phyloP scores from a whole-genome alignment of 306 rosid species.

The Lupinus albus region DNA sequence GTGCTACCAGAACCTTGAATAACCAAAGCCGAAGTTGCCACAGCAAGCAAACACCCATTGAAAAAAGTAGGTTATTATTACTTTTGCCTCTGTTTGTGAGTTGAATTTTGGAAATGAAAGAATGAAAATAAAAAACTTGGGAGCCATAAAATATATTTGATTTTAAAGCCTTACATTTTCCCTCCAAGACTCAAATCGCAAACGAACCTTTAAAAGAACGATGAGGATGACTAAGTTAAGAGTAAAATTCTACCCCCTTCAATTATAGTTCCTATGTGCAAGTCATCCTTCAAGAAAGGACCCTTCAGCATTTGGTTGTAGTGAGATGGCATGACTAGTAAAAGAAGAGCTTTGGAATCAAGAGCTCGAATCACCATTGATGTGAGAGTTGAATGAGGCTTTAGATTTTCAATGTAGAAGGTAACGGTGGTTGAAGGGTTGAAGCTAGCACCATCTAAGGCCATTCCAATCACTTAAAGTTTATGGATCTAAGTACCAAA shows the following conservation, averaged over 20 bases:
- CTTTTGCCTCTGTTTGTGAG: too few relatives aligned
- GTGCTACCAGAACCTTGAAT: conserved; percentile 51
- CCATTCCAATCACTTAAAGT: conserved; percentile 40
- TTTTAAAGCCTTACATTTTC: too few relatives aligned
- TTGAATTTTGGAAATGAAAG: too few relatives aligned
- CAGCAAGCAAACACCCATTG: conserved; percentile 55
- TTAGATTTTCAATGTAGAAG: conserved; percentile 47
- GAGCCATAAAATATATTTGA: too few relatives aligned
- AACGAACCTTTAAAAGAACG: conserved; percentile 57
- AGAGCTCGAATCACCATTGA: conserved; percentile 39
- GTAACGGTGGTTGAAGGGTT: conserved; percentile 53
- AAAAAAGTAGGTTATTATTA: conserved; percentile 46
- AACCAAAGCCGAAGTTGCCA: conserved; percentile 50
- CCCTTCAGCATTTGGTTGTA: conserved; percentile 53
- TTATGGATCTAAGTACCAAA: too few relatives aligned
- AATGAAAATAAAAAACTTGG: too few relatives aligned
- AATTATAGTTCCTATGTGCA: conserved; percentile 58
- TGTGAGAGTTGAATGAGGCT: conserved; percentile 38
- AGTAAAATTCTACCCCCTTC: conserved; percentile 54
- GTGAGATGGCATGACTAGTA: background rate
- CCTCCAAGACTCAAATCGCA: too few relatives aligned
- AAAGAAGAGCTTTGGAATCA: too few relatives aligned
- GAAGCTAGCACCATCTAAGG: conserved; percentile 56
- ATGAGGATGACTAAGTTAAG: conserved; percentile 50
- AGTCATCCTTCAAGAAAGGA: conserved; percentile 62